Evolutionary conservation across 495 filamentous ascomycete genomes (phyloP).

Genomic region (Jackrogersella multiformis): DNA sequence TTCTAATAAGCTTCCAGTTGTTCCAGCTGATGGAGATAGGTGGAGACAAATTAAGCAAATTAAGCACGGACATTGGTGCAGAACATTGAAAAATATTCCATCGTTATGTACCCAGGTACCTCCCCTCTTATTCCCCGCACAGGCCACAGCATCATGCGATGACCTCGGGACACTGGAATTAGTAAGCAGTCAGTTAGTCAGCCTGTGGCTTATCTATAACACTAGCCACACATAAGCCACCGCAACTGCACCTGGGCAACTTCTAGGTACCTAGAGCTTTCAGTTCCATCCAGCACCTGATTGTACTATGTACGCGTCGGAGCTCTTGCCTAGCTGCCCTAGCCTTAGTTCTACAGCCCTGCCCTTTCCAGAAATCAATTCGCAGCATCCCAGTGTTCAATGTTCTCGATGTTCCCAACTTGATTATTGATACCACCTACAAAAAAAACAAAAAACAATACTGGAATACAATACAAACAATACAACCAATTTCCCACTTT

Average conservation of each 20-base stretch:
- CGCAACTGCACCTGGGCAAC: neutral
- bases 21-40: no score
- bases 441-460: neutral
- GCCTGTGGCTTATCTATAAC: neutral
- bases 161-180: no score
- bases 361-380: slow-evolving; percentile 22
- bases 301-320: slow-evolving; percentile 35
- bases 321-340: slow-evolving; percentile 43
- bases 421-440: slow-evolving; percentile 13
- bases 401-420: slow-evolving; percentile 6
- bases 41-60: no score
- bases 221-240: neutral
- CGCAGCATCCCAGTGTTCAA: slow-evolving; percentile 15
- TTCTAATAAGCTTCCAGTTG: no score
- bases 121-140: no score
- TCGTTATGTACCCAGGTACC: no score
- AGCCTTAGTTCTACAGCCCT: slow-evolving; percentile 19
- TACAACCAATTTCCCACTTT: neutral
- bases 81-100: no score
- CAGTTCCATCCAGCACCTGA: neutral
- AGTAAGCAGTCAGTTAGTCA: no score
- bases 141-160: no score
- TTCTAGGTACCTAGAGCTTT: neutral
- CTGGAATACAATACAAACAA: neutral
- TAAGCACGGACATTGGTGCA: no score